phyloP scores from a whole-genome alignment of 768 basidiomycete species.

The Chalciporus piperatus region DNA sequence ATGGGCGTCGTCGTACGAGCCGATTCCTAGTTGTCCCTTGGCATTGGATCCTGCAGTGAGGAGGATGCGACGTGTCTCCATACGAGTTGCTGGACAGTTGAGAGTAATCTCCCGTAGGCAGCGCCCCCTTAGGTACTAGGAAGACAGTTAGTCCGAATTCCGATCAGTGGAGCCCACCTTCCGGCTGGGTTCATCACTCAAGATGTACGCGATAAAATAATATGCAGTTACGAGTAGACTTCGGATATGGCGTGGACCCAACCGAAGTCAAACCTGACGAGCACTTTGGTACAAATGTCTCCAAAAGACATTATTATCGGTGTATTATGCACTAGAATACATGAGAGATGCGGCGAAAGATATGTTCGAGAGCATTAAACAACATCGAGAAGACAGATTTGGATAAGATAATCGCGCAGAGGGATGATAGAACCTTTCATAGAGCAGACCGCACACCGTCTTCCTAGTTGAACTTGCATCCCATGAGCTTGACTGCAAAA shows the following conservation, averaged over 20 bases:
- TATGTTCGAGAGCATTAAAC: constrained; percentile 5
- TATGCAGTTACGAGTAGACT: no score
- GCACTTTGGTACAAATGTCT: no score
- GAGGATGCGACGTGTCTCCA: constrained; percentile 18
- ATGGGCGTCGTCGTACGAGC: constrained; percentile 38
- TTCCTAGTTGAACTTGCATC: constrained; percentile 47
- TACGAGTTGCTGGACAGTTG: background rate
- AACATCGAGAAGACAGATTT: constrained; percentile 12
- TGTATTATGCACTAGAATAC: constrained; percentile 12
- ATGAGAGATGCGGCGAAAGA: constrained; percentile 14
- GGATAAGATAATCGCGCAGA: constrained; percentile 12
- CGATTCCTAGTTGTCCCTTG: constrained; percentile 45
- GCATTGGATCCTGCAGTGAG: constrained; percentile 49
- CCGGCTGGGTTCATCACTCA: no score
- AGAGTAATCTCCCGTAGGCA: no score
- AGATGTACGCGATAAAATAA: no score
- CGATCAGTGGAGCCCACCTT: no score
- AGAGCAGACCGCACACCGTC: background rate
- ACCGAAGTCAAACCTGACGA: no score
- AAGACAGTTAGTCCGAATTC: no score
- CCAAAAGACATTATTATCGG: background rate
- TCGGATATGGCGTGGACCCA: no score
- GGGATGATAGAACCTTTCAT: background rate
- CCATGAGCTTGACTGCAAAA: constrained; percentile 51
- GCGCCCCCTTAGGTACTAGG: no score